Evolutionary conservation across 345 rosid genomes (phyloP).

Genomic region (Diplotaxis tenuifolia): DNA sequence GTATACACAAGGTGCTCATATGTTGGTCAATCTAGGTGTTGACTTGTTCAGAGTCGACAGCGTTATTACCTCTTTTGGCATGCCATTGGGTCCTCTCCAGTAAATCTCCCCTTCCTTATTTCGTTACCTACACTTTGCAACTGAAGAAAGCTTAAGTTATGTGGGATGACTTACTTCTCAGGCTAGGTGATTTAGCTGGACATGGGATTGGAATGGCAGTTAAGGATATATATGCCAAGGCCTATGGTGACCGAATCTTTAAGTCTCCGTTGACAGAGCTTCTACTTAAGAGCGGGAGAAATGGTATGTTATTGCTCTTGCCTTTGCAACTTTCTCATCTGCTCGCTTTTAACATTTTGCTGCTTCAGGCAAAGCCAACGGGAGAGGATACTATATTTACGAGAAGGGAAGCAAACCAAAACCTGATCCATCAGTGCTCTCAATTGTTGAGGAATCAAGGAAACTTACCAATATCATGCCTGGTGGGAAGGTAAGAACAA

Average conservation of each 20-base stretch:
- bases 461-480: constrained; percentile 75
- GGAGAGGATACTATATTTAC: constrained; percentile 80
- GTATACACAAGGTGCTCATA: constrained; percentile 65
- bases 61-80: constrained; percentile 73
- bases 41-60: constrained; percentile 89
- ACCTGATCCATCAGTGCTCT: constrained; percentile 76
- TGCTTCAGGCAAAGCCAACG: constrained; percentile 73
- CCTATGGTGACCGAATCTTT: constrained; percentile 67
- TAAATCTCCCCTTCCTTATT: constrained; percentile 43
- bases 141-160: not conserved
- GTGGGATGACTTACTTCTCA: constrained; percentile 29
- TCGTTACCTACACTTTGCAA: not conserved
- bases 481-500: constrained; percentile 69
- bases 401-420: constrained; percentile 81
- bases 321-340: not conserved
- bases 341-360: not conserved
- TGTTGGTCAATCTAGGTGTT: constrained; percentile 74
- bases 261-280: constrained; percentile 63
- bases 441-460: constrained; percentile 71
- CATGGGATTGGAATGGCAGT: constrained; percentile 77
- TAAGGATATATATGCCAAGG: constrained; percentile 53
- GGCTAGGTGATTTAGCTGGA: constrained; percentile 92
- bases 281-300: constrained; percentile 69
- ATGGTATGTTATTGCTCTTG: constrained; percentile 49
- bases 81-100: constrained; percentile 95